Conservation (phyloP, 768 basidiomycete genomes). For the Boletus subparvulus region DNA sequence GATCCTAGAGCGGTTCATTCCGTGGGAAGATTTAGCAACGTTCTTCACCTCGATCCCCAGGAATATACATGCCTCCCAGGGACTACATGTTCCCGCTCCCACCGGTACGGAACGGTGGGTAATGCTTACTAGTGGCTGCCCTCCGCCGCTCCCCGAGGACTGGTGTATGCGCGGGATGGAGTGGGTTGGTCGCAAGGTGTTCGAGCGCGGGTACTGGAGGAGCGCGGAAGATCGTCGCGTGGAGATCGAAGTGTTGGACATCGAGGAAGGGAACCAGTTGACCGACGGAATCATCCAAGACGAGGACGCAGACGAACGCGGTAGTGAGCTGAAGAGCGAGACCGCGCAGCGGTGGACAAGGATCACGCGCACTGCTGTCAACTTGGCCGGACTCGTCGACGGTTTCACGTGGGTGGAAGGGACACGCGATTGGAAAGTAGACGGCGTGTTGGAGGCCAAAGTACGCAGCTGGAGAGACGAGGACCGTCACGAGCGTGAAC, state of each 20-base stretch:
- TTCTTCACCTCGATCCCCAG: slow-evolving; percentile 66
- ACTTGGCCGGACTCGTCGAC: slow-evolving; percentile 65
- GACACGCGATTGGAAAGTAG: slow-evolving; percentile 60
- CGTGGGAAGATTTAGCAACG: slow-evolving; percentile 73
- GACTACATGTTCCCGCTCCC: slow-evolving; percentile 33
- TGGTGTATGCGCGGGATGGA: slow-evolving; percentile 97
- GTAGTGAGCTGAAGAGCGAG: slow-evolving; percentile 29
- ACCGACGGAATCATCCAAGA: slow-evolving; percentile 85
- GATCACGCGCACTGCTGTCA: slow-evolving; percentile 65
- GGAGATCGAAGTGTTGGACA: slow-evolving; percentile 81
- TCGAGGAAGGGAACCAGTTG: slow-evolving; percentile 52
- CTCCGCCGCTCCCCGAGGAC: slow-evolving; percentile 83
- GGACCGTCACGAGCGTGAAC: slow-evolving; percentile 61
- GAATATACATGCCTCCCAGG: slow-evolving; percentile 48
- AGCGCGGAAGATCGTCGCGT: slow-evolving; percentile 58
- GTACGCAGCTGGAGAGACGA: slow-evolving; percentile 68
- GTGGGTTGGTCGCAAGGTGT: slow-evolving; percentile 89
- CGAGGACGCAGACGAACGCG: slow-evolving; percentile 52
- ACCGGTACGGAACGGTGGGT: slow-evolving; percentile 52
- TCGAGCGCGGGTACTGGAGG: slow-evolving; percentile 94
- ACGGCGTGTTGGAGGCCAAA: slow-evolving; percentile 66
- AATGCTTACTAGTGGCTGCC: slow-evolving; percentile 68
- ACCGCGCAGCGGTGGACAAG: slow-evolving; percentile 71
- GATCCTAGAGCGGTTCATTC: slow-evolving; percentile 73
- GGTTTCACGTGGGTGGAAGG: slow-evolving; percentile 71